Base-by-base conservation (phyloP, 257 asterid species). In the Fraxinus americana region DNA sequence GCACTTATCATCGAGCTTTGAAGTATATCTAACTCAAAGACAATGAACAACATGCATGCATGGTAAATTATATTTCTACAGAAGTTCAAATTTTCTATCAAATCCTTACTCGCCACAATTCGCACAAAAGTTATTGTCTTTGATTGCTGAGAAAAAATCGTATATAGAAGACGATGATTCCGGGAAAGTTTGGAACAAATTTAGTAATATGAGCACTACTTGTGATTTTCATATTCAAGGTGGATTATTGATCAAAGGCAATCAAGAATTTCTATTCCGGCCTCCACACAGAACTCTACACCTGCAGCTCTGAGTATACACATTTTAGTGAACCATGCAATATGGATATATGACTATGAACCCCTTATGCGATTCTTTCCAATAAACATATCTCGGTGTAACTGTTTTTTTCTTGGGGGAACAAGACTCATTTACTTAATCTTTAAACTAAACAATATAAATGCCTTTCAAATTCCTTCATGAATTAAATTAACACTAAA, bases 361-460 rank as follows among this genome's bases (percentile, higher is more conserved):
- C 25, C 67, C 32, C 27, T 34, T 19, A 10, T 5, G 71, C 29
- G 5, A 63, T 75, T 38, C 21, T 7, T 35, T 23, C 41, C 32
- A 41, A 23, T 19, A 71, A 71, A 32, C 72, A 27, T 27, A 23
- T 27, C 29, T 63, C 9, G 17, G 32, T 63, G 30, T 7, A 63
- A 6, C 63, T 23, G 5, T 59, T 61, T 5, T 59, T 25, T 61
- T 10, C 34, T 61, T 23, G 16, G 7, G 67, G 30, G 63, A 52
- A 52, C 63, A 23, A 25, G 68, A 23, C 16, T 21, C 34, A 2
- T 52, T 52, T 52, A 19, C 63, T 36, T 34, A 17, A 32, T 19
- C 48, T 25, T 16, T 34, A 35, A 68, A 52, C 36, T 66, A 63
- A 61, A 72, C 71, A 83, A 72, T 39, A 73, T 43, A 69, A 54